phyloP scores from a whole-genome alignment of 164 flowering plant species.

The Stephania yunnanensis region DNA sequence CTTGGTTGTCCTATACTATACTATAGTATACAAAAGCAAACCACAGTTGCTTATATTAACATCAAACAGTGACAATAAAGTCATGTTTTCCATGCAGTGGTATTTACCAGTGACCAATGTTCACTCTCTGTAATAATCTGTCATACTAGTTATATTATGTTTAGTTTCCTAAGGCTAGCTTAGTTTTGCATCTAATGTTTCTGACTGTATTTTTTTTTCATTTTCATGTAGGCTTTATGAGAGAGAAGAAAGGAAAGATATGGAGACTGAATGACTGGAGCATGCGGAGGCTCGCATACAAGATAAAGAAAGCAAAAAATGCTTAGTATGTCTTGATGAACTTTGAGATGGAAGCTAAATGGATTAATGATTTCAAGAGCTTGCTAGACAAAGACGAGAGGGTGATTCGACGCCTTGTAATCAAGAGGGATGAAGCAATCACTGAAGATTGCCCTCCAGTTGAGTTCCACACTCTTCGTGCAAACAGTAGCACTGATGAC shows the following conservation, averaged over 20 bases:
- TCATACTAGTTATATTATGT: neutral
- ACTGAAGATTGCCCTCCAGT: slow-evolving; percentile 87
- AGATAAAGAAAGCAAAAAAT: too few relatives aligned
- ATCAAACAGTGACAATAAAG: neutral
- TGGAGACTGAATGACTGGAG: too few relatives aligned
- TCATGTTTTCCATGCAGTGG: too few relatives aligned
- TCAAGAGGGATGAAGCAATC: slow-evolving; percentile 69
- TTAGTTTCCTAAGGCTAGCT: neutral
- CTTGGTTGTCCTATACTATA: neutral
- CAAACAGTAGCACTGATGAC: slow-evolving; percentile 29
- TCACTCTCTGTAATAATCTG: neutral
- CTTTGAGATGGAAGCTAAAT: too few relatives aligned
- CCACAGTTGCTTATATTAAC: neutral
- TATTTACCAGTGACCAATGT: too few relatives aligned
- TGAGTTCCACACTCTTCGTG: slow-evolving; percentile 58
- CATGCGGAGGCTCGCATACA: too few relatives aligned
- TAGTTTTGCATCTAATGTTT: neutral
- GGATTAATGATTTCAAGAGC: too few relatives aligned
- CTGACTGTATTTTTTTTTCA: neutral
- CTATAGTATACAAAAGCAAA: neutral
- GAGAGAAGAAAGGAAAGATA: slow-evolving; percentile 59
- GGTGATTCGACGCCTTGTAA: slow-evolving; percentile 87
- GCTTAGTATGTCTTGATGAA: too few relatives aligned
- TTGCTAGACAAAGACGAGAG: slow-evolving; percentile 19
- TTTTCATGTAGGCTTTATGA: slow-evolving; percentile 51